Conservation (phyloP, 192 early-diverging fungal genomes). For the Piromyces sp. region DNA sequence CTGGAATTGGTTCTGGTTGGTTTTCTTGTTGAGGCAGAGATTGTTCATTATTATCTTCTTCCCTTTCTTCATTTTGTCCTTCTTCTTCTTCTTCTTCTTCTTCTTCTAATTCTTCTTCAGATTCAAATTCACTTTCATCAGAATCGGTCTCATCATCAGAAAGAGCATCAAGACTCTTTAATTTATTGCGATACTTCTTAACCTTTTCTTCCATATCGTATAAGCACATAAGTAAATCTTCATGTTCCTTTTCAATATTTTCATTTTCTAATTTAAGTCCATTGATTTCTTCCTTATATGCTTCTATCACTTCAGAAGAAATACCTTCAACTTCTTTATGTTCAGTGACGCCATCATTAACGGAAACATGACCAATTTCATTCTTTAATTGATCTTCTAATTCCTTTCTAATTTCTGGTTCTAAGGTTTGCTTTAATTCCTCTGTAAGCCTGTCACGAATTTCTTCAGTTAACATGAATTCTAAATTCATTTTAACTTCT, state of each 20-base stretch:
- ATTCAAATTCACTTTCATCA: not conserved
- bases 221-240: not conserved
- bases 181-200: not conserved
- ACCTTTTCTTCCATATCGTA: not conserved
- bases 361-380: not conserved
- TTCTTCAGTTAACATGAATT: not conserved
- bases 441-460: not conserved
- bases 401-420: not conserved
- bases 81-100: not conserved
- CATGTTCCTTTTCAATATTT: not conserved
- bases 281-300: not conserved
- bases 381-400: not conserved
- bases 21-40: not conserved
- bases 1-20: too few relatives aligned
- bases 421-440: not conserved
- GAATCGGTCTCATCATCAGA: not conserved
- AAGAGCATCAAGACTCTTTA: not conserved
- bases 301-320: not conserved
- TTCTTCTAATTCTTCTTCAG: not conserved
- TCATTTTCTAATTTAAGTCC: not conserved
- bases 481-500: not conserved
- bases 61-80: not conserved
- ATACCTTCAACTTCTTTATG: too few relatives aligned
- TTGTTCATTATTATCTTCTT: not conserved
- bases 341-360: too few relatives aligned